Conservation (phyloP, 306 rosid genomes). For the Prunus salicina region DNA sequence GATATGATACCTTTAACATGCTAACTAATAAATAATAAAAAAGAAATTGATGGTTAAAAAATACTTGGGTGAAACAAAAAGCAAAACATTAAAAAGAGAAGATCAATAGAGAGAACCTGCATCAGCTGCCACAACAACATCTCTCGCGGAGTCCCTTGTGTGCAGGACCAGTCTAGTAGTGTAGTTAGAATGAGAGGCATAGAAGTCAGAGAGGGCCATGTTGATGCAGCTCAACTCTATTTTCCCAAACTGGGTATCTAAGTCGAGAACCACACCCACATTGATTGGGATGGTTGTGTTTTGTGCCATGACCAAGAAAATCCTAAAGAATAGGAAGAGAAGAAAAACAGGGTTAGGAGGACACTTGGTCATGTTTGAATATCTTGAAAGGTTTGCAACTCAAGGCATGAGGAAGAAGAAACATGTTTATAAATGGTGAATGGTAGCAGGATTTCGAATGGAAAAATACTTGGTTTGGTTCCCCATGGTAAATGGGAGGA, state of each 20-base stretch:
- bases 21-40: too few relatives aligned
- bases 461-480: background rate
- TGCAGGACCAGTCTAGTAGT: background rate
- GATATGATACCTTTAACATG: too few relatives aligned
- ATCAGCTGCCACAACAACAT: background rate
- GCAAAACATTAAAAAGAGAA: background rate
- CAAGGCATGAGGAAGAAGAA: background rate
- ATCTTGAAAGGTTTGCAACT: background rate
- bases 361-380: background rate
- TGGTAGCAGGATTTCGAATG: background rate
- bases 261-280: constrained; percentile 11
- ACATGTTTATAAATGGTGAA: background rate
- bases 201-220: constrained; percentile 10
- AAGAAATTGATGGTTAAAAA: too few relatives aligned
- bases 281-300: background rate
- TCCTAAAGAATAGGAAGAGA: background rate
- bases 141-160: background rate
- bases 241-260: background rate
- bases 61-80: too few relatives aligned
- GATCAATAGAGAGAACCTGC: background rate
- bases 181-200: constrained; percentile 5
- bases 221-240: background rate
- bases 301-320: background rate
- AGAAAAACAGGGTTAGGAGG: background rate
- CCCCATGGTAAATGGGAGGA: background rate